Evolutionary conservation across 768 basidiomycete species (phyloP).

Genomic region (Podaxis sp.): DNA sequence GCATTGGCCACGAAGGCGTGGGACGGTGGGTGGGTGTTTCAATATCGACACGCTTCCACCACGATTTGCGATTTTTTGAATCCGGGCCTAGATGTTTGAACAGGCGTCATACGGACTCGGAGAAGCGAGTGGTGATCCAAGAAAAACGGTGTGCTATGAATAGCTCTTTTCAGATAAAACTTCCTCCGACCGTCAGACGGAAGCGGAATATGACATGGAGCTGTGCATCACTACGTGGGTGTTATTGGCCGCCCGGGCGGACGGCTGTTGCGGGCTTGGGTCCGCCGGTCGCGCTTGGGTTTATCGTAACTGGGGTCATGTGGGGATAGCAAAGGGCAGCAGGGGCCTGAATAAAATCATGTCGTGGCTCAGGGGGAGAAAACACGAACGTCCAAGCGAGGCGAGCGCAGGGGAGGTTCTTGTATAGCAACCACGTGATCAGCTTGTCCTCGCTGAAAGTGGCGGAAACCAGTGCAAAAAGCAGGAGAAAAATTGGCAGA

Average conservation of each 20-base stretch:
- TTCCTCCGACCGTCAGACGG: background rate
- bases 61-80: no score
- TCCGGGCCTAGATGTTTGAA: no score
- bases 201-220: constrained; percentile 1
- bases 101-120: background rate
- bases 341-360: no score
- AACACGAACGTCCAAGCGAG: no score
- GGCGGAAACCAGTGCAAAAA: background rate
- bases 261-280: background rate
- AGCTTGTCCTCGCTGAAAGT: background rate
- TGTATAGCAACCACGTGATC: no score
- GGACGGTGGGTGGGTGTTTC: background rate
- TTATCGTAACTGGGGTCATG: no score
- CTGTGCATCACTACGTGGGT: background rate
- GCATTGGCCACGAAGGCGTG: no score
- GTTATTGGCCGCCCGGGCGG: background rate
- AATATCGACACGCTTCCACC: no score
- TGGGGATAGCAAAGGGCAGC: no score
- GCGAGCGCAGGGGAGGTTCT: no score
- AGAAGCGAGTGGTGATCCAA: background rate
- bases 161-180: background rate
- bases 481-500: background rate
- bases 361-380: no score
- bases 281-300: no score
- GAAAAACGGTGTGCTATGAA: background rate